Evolutionary conservation across 1,139 yeast genomes (phyloP).

Genomic region (Suhomyces coccinellae): DNA sequence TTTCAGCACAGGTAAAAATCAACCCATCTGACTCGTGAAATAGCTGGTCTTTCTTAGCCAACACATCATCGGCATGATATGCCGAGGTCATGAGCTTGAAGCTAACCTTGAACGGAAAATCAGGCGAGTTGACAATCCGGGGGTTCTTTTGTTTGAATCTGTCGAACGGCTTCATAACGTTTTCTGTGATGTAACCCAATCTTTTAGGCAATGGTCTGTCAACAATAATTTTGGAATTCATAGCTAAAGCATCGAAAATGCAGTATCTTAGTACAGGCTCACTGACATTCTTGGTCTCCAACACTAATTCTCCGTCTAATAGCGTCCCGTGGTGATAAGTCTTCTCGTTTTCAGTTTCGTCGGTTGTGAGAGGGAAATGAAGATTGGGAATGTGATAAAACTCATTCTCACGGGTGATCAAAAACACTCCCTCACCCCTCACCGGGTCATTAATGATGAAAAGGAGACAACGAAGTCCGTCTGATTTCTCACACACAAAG

Average conservation of each 20-base stretch:
- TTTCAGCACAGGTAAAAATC: slow-evolving; percentile 86
- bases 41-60: slow-evolving; percentile 66
- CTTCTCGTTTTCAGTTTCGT: slow-evolving; percentile 51
- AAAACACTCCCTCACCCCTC: slow-evolving; percentile 72
- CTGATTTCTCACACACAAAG: slow-evolving; percentile 93
- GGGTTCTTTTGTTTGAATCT: slow-evolving; percentile 68
- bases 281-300: slow-evolving; percentile 54
- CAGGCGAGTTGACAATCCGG: slow-evolving; percentile 60
- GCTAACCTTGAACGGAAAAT: slow-evolving; percentile 82
- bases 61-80: slow-evolving; percentile 76
- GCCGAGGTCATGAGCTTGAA: slow-evolving; percentile 87
- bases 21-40: slow-evolving; percentile 94
- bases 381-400: slow-evolving; percentile 78
- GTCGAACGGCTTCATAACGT: slow-evolving; percentile 79
- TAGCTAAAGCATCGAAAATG: slow-evolving; percentile 87
- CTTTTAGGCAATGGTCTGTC: slow-evolving; percentile 75
- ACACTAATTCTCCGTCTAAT: slow-evolving; percentile 85
- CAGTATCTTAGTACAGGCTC: slow-evolving; percentile 64
- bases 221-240: slow-evolving; percentile 71
- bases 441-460: slow-evolving; percentile 67
- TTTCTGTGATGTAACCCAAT: slow-evolving; percentile 82
- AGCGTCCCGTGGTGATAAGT: slow-evolving; percentile 82
- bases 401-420: slow-evolving; percentile 84
- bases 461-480: slow-evolving; percentile 82
- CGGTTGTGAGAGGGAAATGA: slow-evolving; percentile 67